Base-by-base conservation (phyloP, 768 basidiomycete genomes). In the Rhizopogon sp. region DNA sequence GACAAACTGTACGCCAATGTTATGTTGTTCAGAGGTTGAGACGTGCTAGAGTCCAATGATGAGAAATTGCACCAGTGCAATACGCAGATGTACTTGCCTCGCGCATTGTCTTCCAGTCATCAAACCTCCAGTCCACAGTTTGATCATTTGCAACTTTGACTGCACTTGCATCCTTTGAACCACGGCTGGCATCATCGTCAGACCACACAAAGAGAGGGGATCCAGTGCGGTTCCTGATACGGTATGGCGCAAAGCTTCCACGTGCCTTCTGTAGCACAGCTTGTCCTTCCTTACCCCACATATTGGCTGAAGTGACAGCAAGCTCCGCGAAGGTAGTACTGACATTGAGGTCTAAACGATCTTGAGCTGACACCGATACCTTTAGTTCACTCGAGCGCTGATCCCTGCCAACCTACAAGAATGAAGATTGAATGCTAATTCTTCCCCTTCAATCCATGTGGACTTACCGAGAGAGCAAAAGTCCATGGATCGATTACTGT, bases 401-500 rank as follows among this genome's bases (percentile, higher is more conserved):
- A 41, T 84, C 81, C 70, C 77, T 85, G 9, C 73, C 67, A 37
- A 82, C 70, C 90, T 90, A 56, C 44, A 20, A 52, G 28, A 43
- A 49, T 64, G 42, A 67, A 59, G 40, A 31, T n/a, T 42, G 35
- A 5, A 37, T 37, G 11, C 3, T 37, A 5, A 44, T n/a, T 8
- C 8, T 16, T 37, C 22, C 17, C 35, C 5, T 49, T 35, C 58
- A 33, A 11, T n/a, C 22, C 60, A n/a, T 54, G 17, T 45, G 20
- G 31, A 67, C 66, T 62, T 63, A 93, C 91, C 56, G 79, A 78
- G 45, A 88, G 66, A 9, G 85, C 84, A 60, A 97, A 88, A 16
- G 85, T 88, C 95, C 96, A 99, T 3, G 97, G 97, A 66, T 99
- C 97, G 58, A 96, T 91, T 52, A 99, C 88, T 91, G 45, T 40